Conservation (phyloP, 306 rosid species). For the Medicago truncatula region MtrunA17r5.0-ANR NC_053043.1:12557501-12558000, state of each 20-base stretch:
- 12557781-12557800: slow-evolving; percentile 3
- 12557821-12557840: not conserved
- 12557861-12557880: not conserved
- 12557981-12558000: not conserved
- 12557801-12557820: slow-evolving; percentile 6
- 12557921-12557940: not conserved
- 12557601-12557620: slow-evolving; percentile 68
- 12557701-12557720: slow-evolving; percentile 28
- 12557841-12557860: not conserved
- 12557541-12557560: slow-evolving; percentile 81
- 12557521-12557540: slow-evolving; percentile 69
- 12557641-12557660: slow-evolving; percentile 10
- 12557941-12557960: not conserved
- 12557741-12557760: slow-evolving; percentile 20
- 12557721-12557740: slow-evolving; percentile 26
- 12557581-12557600: slow-evolving; percentile 76
- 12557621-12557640: slow-evolving; percentile 31
- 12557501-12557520: slow-evolving; percentile 77
- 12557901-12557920: not conserved
- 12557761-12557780: not conserved
- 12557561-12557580: slow-evolving; percentile 64
- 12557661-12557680: slow-evolving; percentile 35
- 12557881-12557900: not conserved
- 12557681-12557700: slow-evolving; percentile 25
- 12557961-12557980: not conserved